Conservation (phyloP, 805 yeast species). For the Cephaloascus fragrans region DNA sequence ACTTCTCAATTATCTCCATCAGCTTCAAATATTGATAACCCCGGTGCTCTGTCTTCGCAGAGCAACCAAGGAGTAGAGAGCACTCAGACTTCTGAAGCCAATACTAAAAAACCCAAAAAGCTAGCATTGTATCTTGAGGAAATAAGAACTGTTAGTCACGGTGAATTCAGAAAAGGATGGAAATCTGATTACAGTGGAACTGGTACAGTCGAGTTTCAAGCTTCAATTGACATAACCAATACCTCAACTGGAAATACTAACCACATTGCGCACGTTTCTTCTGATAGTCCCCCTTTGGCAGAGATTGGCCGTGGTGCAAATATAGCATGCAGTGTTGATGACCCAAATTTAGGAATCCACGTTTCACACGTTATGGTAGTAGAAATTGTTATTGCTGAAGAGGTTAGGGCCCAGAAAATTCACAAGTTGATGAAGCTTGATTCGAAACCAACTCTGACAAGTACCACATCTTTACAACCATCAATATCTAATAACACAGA, state of each 20-base stretch:
- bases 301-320: conserved; percentile 33
- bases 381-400: conserved; percentile 94
- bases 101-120: conserved; percentile 18
- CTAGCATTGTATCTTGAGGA: conserved; percentile 55
- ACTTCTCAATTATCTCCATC: conserved; percentile 7
- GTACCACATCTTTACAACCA: conserved; percentile 12
- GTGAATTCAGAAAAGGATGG: conserved; percentile 90
- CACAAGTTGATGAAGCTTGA: conserved; percentile 35
- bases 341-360: conserved; percentile 67
- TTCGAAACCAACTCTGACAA: conserved; percentile 6
- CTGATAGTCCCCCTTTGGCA: conserved; percentile 18
- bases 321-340: conserved; percentile 72
- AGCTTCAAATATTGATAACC: conserved; percentile 5
- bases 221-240: conserved; percentile 53
- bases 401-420: too few species aligned
- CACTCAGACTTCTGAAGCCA: conserved; percentile 5
- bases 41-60: too few species aligned
- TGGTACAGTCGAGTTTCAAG: conserved; percentile 75
- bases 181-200: conserved; percentile 75
- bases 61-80: neutral
- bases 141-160: conserved; percentile 59
- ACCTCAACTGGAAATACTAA: conserved; percentile 45
- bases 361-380: conserved; percentile 71
- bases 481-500: conserved; percentile 12
- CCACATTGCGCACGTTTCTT: conserved; percentile 33